Evolutionary conservation across 345 rosid species (phyloP), one percentile per base, ranked within the genome.

Genomic region (Syzygium aqueum): DNA sequence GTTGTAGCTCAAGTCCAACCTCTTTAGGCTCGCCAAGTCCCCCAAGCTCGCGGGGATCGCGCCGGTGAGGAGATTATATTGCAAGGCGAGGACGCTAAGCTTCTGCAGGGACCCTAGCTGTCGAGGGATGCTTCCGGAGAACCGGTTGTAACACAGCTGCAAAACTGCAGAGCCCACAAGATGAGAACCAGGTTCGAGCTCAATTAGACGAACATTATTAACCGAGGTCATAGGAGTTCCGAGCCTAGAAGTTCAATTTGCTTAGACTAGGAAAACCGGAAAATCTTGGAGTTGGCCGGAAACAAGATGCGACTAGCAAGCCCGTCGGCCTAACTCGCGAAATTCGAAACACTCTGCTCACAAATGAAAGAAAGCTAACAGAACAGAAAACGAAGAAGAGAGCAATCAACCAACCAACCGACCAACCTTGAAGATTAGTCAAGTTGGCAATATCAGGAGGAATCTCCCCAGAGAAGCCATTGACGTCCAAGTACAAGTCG

Each of bases 1-100:
- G 88, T 97, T 97, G 85, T 92, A 97, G 95, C 99, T 96, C 89
- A 97, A 86, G 88, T 96, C 98, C 89, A 97, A 91, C 95, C 98
- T 95, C 4, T 93, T 91, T 50, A 97, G 90, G 89, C 86, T 87
- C 82, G 52, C 88, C 85, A 96, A 86, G 85, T 93, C 92, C 17
- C 99, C 99, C 91, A 97, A 90, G 90, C 96, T 95, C 5, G 99
- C 98, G 33, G 99, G 99, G 84, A 97, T 93, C 15, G 99, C 99
- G 77, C 99, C 98, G 51, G 97, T 92, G 40, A 97, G 89, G 77
- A 84, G 91, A 91, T 97, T 97, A 88, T 91, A 92, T 86, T 97
- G 98, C 89, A 97, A 87, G 86, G 98, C 96, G 33, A 97, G 96
- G 57, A 95, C 98, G 77, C 84, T 90, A 16, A 97, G 94, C 91